These are phyloP conservation scores for Albizia julibrissin DNA, from an alignment of 306 rosid species.

Conservation along the genomic window DNA sequence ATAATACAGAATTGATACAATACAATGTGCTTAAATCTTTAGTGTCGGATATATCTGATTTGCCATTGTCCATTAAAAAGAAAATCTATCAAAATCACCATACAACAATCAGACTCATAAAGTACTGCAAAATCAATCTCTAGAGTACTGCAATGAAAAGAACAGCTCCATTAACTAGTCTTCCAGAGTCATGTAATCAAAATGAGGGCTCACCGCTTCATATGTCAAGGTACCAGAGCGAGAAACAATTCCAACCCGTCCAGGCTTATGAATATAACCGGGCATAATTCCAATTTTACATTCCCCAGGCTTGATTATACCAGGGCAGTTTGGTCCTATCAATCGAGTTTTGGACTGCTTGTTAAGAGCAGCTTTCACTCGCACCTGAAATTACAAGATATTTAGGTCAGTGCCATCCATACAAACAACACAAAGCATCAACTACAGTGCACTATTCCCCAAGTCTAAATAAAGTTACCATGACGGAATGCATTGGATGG, in stretches of 20 bases:
- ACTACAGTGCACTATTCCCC: conserved; percentile 6
- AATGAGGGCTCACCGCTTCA: conserved; percentile 81
- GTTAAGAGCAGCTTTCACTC: conserved; percentile 94
- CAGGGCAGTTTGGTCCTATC: conserved; percentile 99
- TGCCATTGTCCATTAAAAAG: conserved; percentile 19
- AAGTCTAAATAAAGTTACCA: neutral
- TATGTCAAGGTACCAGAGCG: conserved; percentile 99
- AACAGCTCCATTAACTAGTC: neutral
- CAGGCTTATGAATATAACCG: conserved; percentile 97
- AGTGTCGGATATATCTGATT: neutral
- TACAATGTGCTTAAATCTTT: neutral
- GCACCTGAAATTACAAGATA: conserved; percentile 58
- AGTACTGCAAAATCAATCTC: conserved; percentile 18
- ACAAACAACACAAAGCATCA: conserved; percentile 15
- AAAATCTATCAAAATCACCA: conserved; percentile 2
- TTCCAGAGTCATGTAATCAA: neutral
- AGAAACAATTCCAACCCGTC: conserved; percentile 95
- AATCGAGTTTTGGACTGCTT: conserved; percentile 82
- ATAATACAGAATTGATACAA: neutral
- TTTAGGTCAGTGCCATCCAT: conserved; percentile 29
- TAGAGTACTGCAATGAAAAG: conserved; percentile 14
- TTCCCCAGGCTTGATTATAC: conserved; percentile 99
- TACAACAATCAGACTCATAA: conserved; percentile 5
- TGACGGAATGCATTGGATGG: neutral
- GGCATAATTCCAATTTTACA: conserved; percentile 99